A percentile compares a stretch with the other conserved stretches of the same genome.
Evolutionary conservation across 2,329 filamentous ascomycete species (phyloP).

Genomic region (Colletotrichum agaves): DNA sequence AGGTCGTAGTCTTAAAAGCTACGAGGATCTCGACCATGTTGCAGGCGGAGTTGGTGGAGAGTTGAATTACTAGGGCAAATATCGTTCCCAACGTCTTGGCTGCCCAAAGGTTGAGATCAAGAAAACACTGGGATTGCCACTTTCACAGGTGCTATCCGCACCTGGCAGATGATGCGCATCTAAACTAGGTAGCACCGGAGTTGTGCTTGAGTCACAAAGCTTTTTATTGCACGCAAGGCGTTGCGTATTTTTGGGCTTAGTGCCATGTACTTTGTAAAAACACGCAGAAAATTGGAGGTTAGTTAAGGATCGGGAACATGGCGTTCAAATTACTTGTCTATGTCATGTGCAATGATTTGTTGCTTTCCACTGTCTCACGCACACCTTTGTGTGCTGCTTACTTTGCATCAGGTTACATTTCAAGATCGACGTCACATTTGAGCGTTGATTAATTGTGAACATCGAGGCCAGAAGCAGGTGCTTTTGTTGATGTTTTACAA

Average conservation of each 20-base stretch:
- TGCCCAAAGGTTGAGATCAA: not conserved
- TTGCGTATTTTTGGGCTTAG: slow-evolving; percentile 15
- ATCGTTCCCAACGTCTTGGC: slow-evolving; percentile 20
- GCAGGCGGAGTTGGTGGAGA: slow-evolving; percentile 80
- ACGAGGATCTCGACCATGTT: slow-evolving; percentile 94
- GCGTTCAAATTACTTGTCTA: not conserved
- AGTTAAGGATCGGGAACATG: slow-evolving; percentile 24
- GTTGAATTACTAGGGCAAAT: slow-evolving; percentile 79
- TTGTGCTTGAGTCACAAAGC: not conserved
- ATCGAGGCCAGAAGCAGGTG: no score
- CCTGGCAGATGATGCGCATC: not conserved
- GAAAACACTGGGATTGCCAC: not conserved
- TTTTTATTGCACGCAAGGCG: not conserved
- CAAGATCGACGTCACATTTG: no score
- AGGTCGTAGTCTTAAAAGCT: slow-evolving; percentile 93
- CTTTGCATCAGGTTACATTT: no score
- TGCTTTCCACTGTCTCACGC: no score
- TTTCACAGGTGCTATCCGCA: not conserved
- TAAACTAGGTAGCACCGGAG: not conserved
- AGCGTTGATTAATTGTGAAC: no score
- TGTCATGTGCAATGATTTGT: no score
- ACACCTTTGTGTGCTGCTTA: no score
- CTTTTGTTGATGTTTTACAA: no score
- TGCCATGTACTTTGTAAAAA: slow-evolving; percentile 32
- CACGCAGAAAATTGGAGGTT: slow-evolving; percentile 27